Base-by-base conservation (phyloP, 345 rosid species). In the Linum lewisii region DNA sequence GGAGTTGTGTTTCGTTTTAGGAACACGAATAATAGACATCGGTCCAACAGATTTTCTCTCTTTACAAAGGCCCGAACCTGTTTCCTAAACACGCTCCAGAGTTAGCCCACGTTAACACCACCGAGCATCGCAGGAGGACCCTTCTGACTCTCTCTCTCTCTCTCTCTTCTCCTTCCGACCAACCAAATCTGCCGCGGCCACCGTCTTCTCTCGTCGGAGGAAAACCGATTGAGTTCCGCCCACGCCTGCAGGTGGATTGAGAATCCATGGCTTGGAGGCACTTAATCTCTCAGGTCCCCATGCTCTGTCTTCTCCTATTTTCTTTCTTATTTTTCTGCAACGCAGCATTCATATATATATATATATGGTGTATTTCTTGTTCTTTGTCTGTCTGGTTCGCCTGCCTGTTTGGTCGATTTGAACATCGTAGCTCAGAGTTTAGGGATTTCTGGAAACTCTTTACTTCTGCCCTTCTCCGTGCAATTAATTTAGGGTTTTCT, bases 241-340 rank as follows among this genome's bases (percentile, higher is more conserved):
- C 15, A 42, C 18, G 11, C 13, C 47, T 15, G 0, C 47, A 10
- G 47, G 47, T 7, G 47, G 47, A 42, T 16, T 42, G 16, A 42
- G 47, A 42, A 42, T 11, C 68, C 65, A 92, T 92, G 98, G 95
- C 95, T 82, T 92, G 90, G 91, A 82, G 95, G 72, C 88, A 82
- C 59, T 66, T 92, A 63, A 76, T 92, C 75, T 71, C 95, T 34
- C 82, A 88, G 95, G 94, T 88, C 63, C 5, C 63, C 6, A 67
- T 55, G 51, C 18, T 18, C 1, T 2, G 9, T 23, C 23, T 14
- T 54, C 45, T 45, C 8, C 42, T 29, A 29, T 15, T 7, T n/a
- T 29, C 32, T 52, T 18, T 7, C 37, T 23, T 19, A 1, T 6
- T 19, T 19, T 2, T n/a, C 36, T 50, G 11, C 36, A 11, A 11